Evolutionary conservation across 768 basidiomycete species (phyloP).

Genomic region (Mycena haematopus): DNA sequence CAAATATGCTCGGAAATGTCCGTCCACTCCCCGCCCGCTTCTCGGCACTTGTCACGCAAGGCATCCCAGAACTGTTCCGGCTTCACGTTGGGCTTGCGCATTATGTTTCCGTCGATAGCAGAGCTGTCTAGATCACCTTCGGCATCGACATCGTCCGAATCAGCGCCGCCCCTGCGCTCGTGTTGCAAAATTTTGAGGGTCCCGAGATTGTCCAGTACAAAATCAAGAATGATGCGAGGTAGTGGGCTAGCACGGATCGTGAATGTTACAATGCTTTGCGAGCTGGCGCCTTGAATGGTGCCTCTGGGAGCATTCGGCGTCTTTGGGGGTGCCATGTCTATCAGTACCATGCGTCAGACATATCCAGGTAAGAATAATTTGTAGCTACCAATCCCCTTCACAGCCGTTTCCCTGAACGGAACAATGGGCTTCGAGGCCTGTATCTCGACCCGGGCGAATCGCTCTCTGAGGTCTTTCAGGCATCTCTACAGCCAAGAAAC

Average conservation of each 20-base stretch:
- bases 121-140: slow-evolving; percentile 41
- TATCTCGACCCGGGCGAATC: slow-evolving; percentile 93
- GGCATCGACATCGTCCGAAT: slow-evolving; percentile 38
- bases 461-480: slow-evolving; percentile 92
- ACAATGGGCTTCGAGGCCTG: slow-evolving; percentile 96
- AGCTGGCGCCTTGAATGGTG: slow-evolving; percentile 73
- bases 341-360: not conserved
- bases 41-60: slow-evolving; percentile 65
- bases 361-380: not conserved
- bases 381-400: slow-evolving; percentile 71
- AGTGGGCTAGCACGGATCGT: slow-evolving; percentile 85
- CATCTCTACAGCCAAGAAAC: slow-evolving; percentile 68
- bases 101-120: slow-evolving; percentile 62
- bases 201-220: slow-evolving; percentile 75
- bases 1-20: slow-evolving; percentile 75
- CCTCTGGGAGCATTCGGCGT: slow-evolving; percentile 74
- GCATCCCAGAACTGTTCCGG: slow-evolving; percentile 84
- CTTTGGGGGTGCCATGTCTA: slow-evolving; percentile 91
- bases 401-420: slow-evolving; percentile 94
- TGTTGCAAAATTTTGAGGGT: slow-evolving; percentile 67
- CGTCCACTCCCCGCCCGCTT: slow-evolving; percentile 87
- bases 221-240: slow-evolving; percentile 72
- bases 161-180: slow-evolving; percentile 45
- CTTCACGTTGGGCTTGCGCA: slow-evolving; percentile 66
- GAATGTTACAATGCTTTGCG: slow-evolving; percentile 77